Conservation (phyloP, 495 filamentous ascomycete species). For the Friedmanniomyces endolithicus region DNA sequence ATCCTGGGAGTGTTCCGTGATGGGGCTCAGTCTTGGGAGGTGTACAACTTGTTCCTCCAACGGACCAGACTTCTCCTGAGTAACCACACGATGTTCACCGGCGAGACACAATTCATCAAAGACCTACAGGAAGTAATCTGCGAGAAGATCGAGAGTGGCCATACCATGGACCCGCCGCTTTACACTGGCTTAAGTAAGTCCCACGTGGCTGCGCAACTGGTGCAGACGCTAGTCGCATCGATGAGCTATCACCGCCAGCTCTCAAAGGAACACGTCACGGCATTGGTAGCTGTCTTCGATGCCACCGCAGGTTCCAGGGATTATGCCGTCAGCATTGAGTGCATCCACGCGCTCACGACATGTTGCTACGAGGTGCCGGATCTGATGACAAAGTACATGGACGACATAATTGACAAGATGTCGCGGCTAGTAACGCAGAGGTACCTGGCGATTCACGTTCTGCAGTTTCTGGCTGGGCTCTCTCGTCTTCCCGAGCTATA, state of each 20-base stretch:
- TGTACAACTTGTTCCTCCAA: conserved; percentile 80
- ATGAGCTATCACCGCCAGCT: conserved; percentile 80
- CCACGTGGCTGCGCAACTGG: conserved; percentile 78
- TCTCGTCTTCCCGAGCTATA: conserved; percentile 76
- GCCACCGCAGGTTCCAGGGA: conserved; percentile 74
- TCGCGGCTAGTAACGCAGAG: conserved; percentile 89
- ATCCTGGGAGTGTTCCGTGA: conserved; percentile 47
- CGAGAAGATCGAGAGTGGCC: conserved; percentile 62
- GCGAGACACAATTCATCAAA: conserved; percentile 57
- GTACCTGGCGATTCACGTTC: conserved; percentile 78
- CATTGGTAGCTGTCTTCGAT: conserved; percentile 73
- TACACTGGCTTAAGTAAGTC: conserved; percentile 68
- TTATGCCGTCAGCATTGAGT: conserved; percentile 62
- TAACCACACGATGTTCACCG: conserved; percentile 75
- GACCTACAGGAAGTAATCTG: conserved; percentile 65
- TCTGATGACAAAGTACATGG: conserved; percentile 67
- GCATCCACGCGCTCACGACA: conserved; percentile 85
- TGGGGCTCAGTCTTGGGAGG: conserved; percentile 70
- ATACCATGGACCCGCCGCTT: conserved; percentile 61
- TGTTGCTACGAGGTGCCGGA: conserved; percentile 86
- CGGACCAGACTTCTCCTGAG: conserved; percentile 79
- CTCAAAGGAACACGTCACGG: conserved; percentile 73
- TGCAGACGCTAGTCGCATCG: conserved; percentile 70
- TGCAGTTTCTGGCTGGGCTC: conserved; percentile 82
- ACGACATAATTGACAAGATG: conserved; percentile 78